Base-by-base conservation (phyloP, 768 basidiomycete species). In the Lentinula sp. region DNA sequence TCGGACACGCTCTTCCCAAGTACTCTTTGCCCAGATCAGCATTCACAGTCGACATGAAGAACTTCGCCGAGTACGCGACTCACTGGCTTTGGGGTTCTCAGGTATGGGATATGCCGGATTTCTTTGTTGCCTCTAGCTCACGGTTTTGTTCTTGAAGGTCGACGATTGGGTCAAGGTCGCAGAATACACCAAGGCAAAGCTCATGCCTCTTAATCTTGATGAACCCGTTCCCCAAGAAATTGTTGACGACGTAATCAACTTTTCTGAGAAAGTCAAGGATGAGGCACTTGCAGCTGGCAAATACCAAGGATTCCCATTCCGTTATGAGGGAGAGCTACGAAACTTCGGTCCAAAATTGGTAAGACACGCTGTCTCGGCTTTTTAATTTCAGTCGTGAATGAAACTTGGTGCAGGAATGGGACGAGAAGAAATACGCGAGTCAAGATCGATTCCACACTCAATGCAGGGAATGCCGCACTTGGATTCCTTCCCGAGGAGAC, bases 41-140 rank as follows among this genome's bases (percentile, higher is more conserved):
- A 39, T 64, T 64, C 36, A 64, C 60, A 12, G 39, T 64, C 6
- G 63, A 55, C 48, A 20, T 64, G 20, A 57, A 60, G 54, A 43
- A 51, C 23, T 64, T 64, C 42, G 41, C 63, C 7, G 59, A 60
- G 39, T 61, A 61, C 28, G 63, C 63, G 4, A 64, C 41, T 20
- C 59, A 58, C 20, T 64, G 63, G 63, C 63, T 64, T 16, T 64
- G 63, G 63, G 63, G 63, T 15, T 64, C 63, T 16, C 63, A 64
- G 55, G 63, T 61, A 50, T 8, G 32, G 5, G 9, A 15, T 9
- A 8, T 7, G 16, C 15, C 8, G 13, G 12, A 9, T 42, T 43
- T 37, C n/a, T 52, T 5, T 10, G 2, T 8, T 35, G 53, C 20
- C 8, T 35, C 4, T 20, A 12, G 33, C 36, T 54, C 35, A 39